Evolutionary conservation across 192 early-diverging fungal genomes (phyloP), one percentile per base, ranked within the genome.

Genomic region (Dissophora ornata): DNA sequence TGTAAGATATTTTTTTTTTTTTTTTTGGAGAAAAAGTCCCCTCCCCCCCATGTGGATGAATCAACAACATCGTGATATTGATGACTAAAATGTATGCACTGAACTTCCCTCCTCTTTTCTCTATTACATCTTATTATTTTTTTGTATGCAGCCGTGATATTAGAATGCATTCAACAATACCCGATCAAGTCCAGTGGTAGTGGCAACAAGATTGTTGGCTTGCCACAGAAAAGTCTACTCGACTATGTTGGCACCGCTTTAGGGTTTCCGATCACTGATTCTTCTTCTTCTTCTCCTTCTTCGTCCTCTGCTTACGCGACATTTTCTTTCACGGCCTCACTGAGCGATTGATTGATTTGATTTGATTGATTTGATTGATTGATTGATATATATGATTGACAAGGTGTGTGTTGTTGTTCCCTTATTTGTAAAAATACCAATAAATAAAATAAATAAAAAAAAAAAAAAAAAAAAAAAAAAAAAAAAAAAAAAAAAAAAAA

Each of bases 171-270:
- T 2, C 16, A 48, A 2, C 44, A 62, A 5, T 77, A 77, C 38
- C 71, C 71, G 2, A 62, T 56, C 15, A 32, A 48, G 21, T 62
- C 71, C n/a, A n/a, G n/a, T n/a, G n/a, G n/a, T n/a, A n/a, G n/a
- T n/a, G 0, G 32, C 21, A 5, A 41, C 21, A 9, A 48, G 2
- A 77, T 62, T 45, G 28, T 62, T 10, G 44, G 42, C 2, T 30
- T 77, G 13, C 63, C 42, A 0, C 44, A 67, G 13, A 58, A 56
- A 28, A 44, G 51, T 38, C 30, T 77, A 1, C 16, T 77, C 12
- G 63, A 67, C 33, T 77, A 77, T 51, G 29, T 77, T 7, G 32
- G 58, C 29, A 36, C 48, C 3, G 64, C 73, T 0, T 44, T 77
- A 16, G 71, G 63, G 3, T 55, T 67, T n/a, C 44, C 40, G 21